Conservation (phyloP, 1,284 basidiomycete species). For the Cutaneotrichosporon sp. region DNA sequence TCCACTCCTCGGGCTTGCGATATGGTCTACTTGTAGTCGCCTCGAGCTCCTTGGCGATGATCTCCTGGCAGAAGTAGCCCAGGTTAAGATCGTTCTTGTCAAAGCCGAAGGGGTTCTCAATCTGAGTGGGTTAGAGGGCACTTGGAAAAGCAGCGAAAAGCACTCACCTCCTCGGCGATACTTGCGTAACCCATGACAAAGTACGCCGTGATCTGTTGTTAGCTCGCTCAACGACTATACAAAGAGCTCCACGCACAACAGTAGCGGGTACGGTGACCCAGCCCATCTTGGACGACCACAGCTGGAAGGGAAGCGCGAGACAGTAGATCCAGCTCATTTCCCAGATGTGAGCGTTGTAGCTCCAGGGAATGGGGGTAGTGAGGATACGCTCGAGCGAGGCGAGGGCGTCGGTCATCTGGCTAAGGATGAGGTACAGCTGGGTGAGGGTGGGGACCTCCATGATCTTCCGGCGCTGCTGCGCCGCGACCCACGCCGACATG, state of each 20-base stretch:
- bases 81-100: slow-evolving; percentile 43
- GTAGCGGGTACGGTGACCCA: slow-evolving; percentile 62
- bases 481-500: slow-evolving; percentile 62
- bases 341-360: slow-evolving; percentile 53
- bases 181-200: slow-evolving; percentile 46
- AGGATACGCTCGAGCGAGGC: slow-evolving; percentile 68
- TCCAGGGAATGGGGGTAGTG: slow-evolving; percentile 73
- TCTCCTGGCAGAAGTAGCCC: slow-evolving; percentile 42
- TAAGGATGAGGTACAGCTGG: slow-evolving; percentile 54
- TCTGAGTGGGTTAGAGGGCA: slow-evolving; percentile 6
- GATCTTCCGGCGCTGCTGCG: slow-evolving; percentile 58
- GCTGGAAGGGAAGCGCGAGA: slow-evolving; percentile 59
- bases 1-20: slow-evolving; percentile 32
- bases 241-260: slow-evolving; percentile 25
- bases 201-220: slow-evolving; percentile 35
- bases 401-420: slow-evolving; percentile 61
- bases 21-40: slow-evolving; percentile 40
- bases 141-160: background rate
- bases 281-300: slow-evolving; percentile 54
- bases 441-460: slow-evolving; percentile 63
- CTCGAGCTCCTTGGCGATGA: slow-evolving; percentile 44
- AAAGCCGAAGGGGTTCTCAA: slow-evolving; percentile 47
- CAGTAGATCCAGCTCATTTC: slow-evolving; percentile 43
- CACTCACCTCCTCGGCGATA: slow-evolving; percentile 24
- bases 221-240: background rate